A percentile compares a stretch with the other conserved stretches of the same genome.
These are phyloP conservation scores for Termitomyces bulborhizus DNA, from an alignment of 768 basidiomycete genomes.

Conservation along the genomic window DNA sequence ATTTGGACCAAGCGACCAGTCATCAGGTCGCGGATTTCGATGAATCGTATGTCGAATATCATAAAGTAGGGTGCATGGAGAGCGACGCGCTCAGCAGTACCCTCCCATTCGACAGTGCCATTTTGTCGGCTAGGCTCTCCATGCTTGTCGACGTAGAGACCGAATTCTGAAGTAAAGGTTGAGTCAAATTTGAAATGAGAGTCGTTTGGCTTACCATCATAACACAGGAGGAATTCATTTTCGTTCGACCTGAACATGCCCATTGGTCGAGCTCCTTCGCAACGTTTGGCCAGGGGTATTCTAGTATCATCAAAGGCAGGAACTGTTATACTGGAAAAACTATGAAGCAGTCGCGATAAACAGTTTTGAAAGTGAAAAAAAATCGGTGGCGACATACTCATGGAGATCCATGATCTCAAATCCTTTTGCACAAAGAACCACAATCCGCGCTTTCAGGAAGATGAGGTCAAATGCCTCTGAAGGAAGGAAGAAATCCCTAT, in stretches of 20 bases:
- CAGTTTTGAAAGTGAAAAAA: not conserved
- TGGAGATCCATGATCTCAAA: slow-evolving; percentile 97
- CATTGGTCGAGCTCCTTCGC: slow-evolving; percentile 80
- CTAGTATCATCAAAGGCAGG: slow-evolving; percentile 70
- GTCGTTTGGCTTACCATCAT: slow-evolving; percentile 61
- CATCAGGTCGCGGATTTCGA: slow-evolving; percentile 84
- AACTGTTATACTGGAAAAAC: slow-evolving; percentile 85
- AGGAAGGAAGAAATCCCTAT: slow-evolving; percentile 91
- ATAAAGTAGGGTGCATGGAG: slow-evolving; percentile 89
- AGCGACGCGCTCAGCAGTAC: slow-evolving; percentile 82
- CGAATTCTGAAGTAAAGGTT: slow-evolving; percentile 59
- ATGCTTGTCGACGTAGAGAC: slow-evolving; percentile 90
- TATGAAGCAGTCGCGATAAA: slow-evolving; percentile 20
- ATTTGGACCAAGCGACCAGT: slow-evolving; percentile 82
- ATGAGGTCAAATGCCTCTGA: slow-evolving; percentile 87
- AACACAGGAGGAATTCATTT: slow-evolving; percentile 90
- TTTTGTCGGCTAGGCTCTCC: slow-evolving; percentile 76
- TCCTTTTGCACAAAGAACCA: slow-evolving; percentile 87
- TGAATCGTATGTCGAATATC: slow-evolving; percentile 86
- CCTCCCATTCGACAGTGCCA: slow-evolving; percentile 93
- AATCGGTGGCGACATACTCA: slow-evolving; percentile 51
- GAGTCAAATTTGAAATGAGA: not conserved
- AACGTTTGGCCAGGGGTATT: slow-evolving; percentile 73
- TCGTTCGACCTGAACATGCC: slow-evolving; percentile 94
- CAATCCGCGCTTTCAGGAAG: slow-evolving; percentile 91